Conservation (phyloP, 164 flowering plant species). For the Tetrastigma voinierianum region DNA sequence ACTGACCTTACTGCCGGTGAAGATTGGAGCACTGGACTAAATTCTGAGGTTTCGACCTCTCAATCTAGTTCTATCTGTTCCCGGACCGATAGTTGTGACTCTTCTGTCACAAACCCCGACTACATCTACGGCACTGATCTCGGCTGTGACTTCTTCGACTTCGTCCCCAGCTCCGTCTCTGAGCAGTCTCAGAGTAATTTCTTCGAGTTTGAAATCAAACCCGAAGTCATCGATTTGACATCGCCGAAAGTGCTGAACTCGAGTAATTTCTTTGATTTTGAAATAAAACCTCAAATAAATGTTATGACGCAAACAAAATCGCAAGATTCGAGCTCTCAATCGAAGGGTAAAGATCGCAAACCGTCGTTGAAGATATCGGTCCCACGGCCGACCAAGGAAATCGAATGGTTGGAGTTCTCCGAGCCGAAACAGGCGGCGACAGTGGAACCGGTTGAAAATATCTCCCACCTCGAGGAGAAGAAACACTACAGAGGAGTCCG, state of each 20-base stretch:
- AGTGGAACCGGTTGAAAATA: neutral
- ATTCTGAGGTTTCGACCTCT: neutral
- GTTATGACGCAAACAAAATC: too few relatives aligned
- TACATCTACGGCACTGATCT: neutral
- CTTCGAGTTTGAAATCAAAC: conserved; percentile 26
- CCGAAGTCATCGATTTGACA: conserved; percentile 23
- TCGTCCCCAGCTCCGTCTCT: neutral
- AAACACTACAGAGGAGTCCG: conserved; percentile 56
- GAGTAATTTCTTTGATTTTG: conserved; percentile 10
- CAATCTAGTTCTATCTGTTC: neutral
- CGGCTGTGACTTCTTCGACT: neutral
- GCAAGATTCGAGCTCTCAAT: conserved; percentile 8
- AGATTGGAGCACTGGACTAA: neutral
- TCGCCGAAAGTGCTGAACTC: conserved; percentile 10
- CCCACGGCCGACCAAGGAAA: conserved; percentile 20
- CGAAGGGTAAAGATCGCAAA: conserved; percentile 11
- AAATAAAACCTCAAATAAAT: conserved; percentile 3
- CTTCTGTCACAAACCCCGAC: neutral
- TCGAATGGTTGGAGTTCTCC: conserved; percentile 25
- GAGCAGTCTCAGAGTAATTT: neutral
- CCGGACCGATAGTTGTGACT: neutral
- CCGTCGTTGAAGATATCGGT: conserved; percentile 35
- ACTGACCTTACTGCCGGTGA: neutral
- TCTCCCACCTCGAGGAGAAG: conserved; percentile 3
- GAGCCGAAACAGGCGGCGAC: conserved; percentile 3